Base-by-base conservation (phyloP, 495 filamentous ascomycete genomes). In the Cryomyces antarcticus region DNA sequence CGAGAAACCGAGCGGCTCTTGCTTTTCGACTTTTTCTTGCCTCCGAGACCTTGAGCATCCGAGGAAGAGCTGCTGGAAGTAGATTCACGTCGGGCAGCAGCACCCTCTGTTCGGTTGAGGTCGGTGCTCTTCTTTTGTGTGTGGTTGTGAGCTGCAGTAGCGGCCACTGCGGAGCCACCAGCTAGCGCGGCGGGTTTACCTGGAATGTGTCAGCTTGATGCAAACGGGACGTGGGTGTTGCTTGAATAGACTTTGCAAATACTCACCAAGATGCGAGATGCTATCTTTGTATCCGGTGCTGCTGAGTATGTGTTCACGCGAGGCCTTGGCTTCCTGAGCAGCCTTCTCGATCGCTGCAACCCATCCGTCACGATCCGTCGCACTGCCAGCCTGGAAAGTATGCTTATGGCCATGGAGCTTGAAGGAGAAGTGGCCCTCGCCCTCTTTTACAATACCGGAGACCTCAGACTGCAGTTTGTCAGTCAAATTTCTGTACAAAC, bases 351-450 rank as follows among this genome's bases (percentile, higher is more conserved):
- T 48, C 28, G 69, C 64, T 43, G 65, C 63, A 46, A 92, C 67
- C 88, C 88, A 97, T 67, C 74, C 80, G 58, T 93, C 82, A 57
- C 89, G 87, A 64, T 95, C 89, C 41, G 70, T 62, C 31, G 70
- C 53, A 49, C 52, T 78, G 46, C 68, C 52, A 39, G 83, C 78
- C 72, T 92, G 80, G 75, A 94, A 88, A 41, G 70, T 70, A 69
- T 92, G 82, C 77, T 93, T 87, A 58, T 88, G 79, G 48, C 80
- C 80, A 62, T 77, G 73, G 55, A 80, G 62, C 56, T 75, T 82
- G 72, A 95, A 80, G 52, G 67, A 60, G 69, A 97, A 93, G 61
- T 89, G 86, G 62, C 65, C 72, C 49, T 69, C 54, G 41, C 80
- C 78, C 41, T 79, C 77, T 57, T 78, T 73, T 49, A 67, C 65